Evolutionary conservation across 495 filamentous ascomycete genomes (phyloP), one percentile per base, ranked within the genome.

Genomic region (Aspergillus ostianus): DNA sequence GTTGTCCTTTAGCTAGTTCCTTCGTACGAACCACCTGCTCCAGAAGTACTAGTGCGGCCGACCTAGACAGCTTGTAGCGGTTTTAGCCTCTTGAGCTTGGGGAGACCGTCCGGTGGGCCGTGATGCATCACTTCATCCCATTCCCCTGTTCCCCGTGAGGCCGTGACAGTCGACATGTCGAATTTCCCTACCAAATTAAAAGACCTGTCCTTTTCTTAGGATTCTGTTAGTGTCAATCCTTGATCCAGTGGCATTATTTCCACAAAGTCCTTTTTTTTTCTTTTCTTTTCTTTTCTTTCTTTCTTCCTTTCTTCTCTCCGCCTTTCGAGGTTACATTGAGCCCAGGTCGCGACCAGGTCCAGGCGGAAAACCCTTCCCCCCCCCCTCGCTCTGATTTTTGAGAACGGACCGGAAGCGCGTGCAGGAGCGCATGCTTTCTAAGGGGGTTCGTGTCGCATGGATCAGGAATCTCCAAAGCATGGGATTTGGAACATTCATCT

Each of bases 111-210:
- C 29, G 15, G 56, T 58, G 29, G 60, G 45, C 26, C 50, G 46
- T 45, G 41, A 57, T 57, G 60, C 19, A 41, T 57, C 55, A 15
- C 36, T 41, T 29, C 32, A 51, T 57, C 55, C 55, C 26, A 46
- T 49, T 36, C 47, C 57, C 29, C 48, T 17, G 26, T 53, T 26
- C 13, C 48, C 56, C 17, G 27, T 59, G 47, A 63, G 47, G 59
- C 56, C 17, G 27, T 59, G 47, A 63, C 52, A 63, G 56, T 52
- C 56, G 52, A 64, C 53, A 56, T 53, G 56, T 64, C 53, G 50
- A 47, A 13, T 56, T 44, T 18, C 20, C 21, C 52, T 47, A n/a
- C n/a, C n/a, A n/a, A n/a, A n/a, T n/a, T n/a, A n/a, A n/a, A n/a
- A n/a, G n/a, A n/a, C n/a, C n/a, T n/a, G n/a, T n/a, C n/a, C n/a